phyloP scores from a whole-genome alignment of 202 grass and related monocot species.

The Brachypodium distachyon region DNA sequence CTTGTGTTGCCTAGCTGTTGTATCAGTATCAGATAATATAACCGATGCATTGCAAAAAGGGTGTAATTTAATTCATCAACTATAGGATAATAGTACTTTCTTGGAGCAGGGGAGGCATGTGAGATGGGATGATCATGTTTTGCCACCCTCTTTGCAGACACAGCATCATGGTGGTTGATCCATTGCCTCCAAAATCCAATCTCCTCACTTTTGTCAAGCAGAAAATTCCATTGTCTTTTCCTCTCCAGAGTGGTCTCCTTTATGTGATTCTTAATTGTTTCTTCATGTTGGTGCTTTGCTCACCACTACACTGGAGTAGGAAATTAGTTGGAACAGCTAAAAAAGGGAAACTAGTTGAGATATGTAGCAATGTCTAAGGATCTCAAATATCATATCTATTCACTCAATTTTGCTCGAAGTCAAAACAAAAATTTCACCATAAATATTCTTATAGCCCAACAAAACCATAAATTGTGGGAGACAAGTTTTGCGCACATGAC shows the following conservation, averaged over 20 bases:
- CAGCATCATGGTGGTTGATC: conserved; percentile 47
- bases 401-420: too few relatives aligned
- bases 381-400: too few relatives aligned
- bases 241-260: neutral
- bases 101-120: conserved; percentile 31
- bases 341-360: too few relatives aligned
- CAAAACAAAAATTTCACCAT: too few relatives aligned
- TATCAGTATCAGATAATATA: conserved; percentile 7
- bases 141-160: conserved; percentile 41
- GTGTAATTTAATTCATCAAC: conserved; percentile 29
- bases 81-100: conserved; percentile 21
- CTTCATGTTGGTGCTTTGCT: neutral
- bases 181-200: conserved; percentile 19
- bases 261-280: neutral
- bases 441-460: neutral
- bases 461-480: neutral
- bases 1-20: conserved; percentile 32
- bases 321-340: neutral
- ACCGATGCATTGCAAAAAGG: conserved; percentile 13
- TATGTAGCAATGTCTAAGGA: too few relatives aligned
- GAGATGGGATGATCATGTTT: conserved; percentile 36
- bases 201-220: neutral
- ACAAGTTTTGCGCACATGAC: neutral
- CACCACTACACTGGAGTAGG: neutral
- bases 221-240: neutral